A percentile compares a stretch with the other conserved stretches of the same genome.
These are phyloP conservation scores for Silene conica DNA, from an alignment of 148 eudicot genomes.

Conservation along the genomic window DNA sequence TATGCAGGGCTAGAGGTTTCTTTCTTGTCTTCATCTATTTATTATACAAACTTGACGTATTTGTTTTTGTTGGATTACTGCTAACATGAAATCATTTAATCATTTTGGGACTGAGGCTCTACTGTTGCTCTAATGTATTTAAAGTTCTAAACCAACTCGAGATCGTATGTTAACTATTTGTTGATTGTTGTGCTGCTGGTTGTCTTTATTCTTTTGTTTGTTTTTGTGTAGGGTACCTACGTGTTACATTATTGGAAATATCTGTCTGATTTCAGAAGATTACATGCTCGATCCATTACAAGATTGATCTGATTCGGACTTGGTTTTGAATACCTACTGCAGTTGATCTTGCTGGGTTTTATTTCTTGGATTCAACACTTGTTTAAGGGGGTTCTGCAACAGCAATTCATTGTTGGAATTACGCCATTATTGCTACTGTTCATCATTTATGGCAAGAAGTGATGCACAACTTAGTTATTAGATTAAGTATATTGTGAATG, in stretches of 20 bases:
- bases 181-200: background rate
- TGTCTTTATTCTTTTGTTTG: background rate
- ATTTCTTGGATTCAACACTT: no score
- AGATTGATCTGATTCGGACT: no score
- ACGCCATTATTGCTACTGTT: no score
- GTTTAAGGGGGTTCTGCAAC: no score
- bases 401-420: no score
- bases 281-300: slow-evolving; percentile 22
- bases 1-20: slow-evolving; percentile 84
- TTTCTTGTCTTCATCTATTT: background rate
- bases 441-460: no score
- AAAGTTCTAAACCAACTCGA: background rate
- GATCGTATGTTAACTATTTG: background rate
- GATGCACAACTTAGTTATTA: no score
- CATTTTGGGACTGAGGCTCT: background rate
- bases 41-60: background rate
- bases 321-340: no score
- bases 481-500: no score
- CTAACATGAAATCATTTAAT: no score
- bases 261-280: background rate
- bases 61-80: background rate
- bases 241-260: background rate
- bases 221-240: background rate
- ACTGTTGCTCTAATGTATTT: background rate
- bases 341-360: no score